Evolutionary conservation across 2,329 filamentous ascomycete species (phyloP).

Genomic region (Hypoxylon sp.): DNA sequence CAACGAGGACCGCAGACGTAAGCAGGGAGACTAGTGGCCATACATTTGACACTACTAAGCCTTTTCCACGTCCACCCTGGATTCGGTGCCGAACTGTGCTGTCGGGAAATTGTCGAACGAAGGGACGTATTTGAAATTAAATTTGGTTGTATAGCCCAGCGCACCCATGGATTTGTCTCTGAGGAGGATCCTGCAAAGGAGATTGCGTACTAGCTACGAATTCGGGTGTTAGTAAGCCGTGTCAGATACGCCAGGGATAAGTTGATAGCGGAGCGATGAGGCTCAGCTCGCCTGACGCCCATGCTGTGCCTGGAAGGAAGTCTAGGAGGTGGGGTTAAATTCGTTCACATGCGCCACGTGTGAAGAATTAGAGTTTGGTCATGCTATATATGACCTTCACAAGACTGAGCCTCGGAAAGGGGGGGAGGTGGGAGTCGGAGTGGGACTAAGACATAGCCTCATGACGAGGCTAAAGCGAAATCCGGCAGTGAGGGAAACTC

Average conservation of each 20-base stretch:
- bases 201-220: slow-evolving; percentile 61
- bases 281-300: slow-evolving; percentile 26
- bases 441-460: slow-evolving; percentile 32
- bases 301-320: slow-evolving; percentile 5
- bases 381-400: not conserved
- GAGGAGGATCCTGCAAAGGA: slow-evolving; percentile 74
- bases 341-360: slow-evolving; percentile 2
- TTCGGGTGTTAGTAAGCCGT: not conserved
- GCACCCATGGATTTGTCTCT: slow-evolving; percentile 71
- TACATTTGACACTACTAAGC: slow-evolving; percentile 54
- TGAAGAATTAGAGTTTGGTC: not conserved
- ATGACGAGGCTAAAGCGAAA: slow-evolving; percentile 22
- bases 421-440: slow-evolving; percentile 23
- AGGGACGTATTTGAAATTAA: slow-evolving; percentile 80
- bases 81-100: slow-evolving; percentile 48
- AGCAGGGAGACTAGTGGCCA: slow-evolving; percentile 48
- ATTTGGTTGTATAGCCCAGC: slow-evolving; percentile 73
- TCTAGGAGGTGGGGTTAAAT: slow-evolving; percentile 2
- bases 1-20: slow-evolving; percentile 34
- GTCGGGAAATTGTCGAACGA: slow-evolving; percentile 58
- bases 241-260: not conserved
- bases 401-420: slow-evolving; percentile 10
- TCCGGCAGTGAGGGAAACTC: slow-evolving; percentile 39
- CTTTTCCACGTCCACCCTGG: slow-evolving; percentile 50
- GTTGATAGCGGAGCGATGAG: not conserved